These are phyloP conservation scores for Akanthomyces lecanii DNA, from an alignment of 2,329 filamentous ascomycete species.

Conservation along the genomic window DNA sequence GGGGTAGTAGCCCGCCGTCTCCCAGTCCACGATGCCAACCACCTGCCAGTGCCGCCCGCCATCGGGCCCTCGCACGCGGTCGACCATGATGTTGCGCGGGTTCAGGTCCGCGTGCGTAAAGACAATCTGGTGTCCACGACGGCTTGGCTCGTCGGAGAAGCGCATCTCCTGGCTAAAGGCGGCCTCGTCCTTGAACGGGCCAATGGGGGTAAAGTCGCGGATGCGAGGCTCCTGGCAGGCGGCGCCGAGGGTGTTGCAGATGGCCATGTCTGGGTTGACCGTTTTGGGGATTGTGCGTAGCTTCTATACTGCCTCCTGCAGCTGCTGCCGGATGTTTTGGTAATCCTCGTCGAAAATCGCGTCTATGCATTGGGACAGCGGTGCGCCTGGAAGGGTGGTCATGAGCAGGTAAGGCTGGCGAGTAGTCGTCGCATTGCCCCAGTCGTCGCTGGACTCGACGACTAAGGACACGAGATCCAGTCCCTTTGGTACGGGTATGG, in stretches of 20 bases:
- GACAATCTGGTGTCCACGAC: constrained; percentile 27
- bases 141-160: constrained; percentile 28
- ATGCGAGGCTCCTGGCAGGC: constrained; percentile 28
- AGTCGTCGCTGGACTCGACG: too few species aligned
- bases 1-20: constrained; percentile 44
- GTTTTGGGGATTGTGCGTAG: constrained; percentile 25
- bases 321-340: constrained; percentile 22
- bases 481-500: not conserved
- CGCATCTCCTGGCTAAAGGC: constrained; percentile 29
- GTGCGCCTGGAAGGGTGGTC: too few species aligned
- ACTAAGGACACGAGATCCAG: not conserved
- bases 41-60: constrained; percentile 21
- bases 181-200: constrained; percentile 29
- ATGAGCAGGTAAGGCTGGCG: too few species aligned
- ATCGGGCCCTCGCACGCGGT: constrained; percentile 14
- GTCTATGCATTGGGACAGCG: too few species aligned
- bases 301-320: constrained; percentile 26
- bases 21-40: constrained; percentile 44
- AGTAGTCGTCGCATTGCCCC: too few species aligned
- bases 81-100: constrained; percentile 31
- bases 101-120: constrained; percentile 34
- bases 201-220: constrained; percentile 20
- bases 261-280: constrained; percentile 18
- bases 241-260: constrained; percentile 30
- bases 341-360: constrained; percentile 16